Conservation (phyloP, 2,329 filamentous ascomycete species). For the Pezicula carpinea region DNA sequence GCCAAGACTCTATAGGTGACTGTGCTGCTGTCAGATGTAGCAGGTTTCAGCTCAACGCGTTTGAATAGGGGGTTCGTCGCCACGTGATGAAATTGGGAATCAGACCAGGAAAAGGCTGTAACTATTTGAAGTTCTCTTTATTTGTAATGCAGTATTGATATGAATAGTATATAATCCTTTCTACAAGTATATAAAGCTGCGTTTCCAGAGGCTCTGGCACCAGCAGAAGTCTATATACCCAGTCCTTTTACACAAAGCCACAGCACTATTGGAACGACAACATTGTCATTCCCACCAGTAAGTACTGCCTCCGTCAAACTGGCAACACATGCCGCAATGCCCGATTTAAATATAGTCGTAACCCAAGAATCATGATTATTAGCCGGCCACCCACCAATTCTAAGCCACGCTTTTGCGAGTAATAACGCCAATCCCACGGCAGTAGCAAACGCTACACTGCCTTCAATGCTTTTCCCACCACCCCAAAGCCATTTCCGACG, state of each 20-base stretch:
- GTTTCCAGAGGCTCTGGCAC: background rate
- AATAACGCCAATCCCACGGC: conserved; percentile 75
- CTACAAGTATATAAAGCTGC: too few species aligned
- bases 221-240: conserved; percentile 24
- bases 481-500: conserved; percentile 93
- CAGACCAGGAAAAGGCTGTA: too few species aligned
- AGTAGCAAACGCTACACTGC: conserved; percentile 72
- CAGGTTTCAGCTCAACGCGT: too few species aligned
- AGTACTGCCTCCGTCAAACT: conserved; percentile 93
- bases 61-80: too few species aligned
- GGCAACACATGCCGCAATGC: conserved; percentile 69
- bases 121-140: too few species aligned
- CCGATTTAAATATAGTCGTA: conserved; percentile 64
- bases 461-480: conserved; percentile 92
- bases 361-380: conserved; percentile 73
- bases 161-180: too few species aligned
- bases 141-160: too few species aligned
- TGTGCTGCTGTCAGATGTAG: too few species aligned
- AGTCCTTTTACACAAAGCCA: conserved; percentile 87
- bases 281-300: conserved; percentile 97
- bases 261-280: conserved; percentile 86
- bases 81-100: too few species aligned
- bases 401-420: conserved; percentile 68
- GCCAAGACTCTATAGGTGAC: too few species aligned
- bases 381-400: conserved; percentile 70